phyloP scores from a whole-genome alignment of 495 filamentous ascomycete species.

The Penicillium canariense region DNA sequence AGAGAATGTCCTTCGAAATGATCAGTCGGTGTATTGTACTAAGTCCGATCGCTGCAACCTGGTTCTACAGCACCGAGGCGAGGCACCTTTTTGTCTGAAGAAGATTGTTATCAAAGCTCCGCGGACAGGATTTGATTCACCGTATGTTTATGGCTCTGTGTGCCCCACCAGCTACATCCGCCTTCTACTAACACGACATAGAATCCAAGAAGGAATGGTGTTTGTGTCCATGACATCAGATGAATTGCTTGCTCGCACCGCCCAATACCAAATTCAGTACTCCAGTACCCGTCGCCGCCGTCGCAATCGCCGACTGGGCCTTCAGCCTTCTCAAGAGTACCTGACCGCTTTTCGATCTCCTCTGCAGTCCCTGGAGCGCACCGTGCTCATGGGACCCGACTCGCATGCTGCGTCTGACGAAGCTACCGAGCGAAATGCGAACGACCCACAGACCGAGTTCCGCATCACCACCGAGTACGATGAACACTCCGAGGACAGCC shows the following conservation, averaged over 20 bases:
- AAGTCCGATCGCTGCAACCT: constrained; percentile 81
- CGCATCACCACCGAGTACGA: constrained; percentile 52
- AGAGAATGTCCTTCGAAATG: constrained; percentile 80
- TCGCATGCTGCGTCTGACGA: constrained; percentile 25
- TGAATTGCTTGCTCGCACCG: constrained; percentile 70
- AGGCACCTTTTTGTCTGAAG: constrained; percentile 73
- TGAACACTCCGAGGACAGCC: constrained; percentile 40
- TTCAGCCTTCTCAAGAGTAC: constrained; percentile 45
- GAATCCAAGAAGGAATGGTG: constrained; percentile 89
- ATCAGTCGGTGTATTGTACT: constrained; percentile 85
- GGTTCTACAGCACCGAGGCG: constrained; percentile 74
- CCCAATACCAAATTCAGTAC: constrained; percentile 74
- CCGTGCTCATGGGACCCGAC: constrained; percentile 24
- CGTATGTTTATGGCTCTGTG: constrained; percentile 58
- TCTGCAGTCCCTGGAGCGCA: constrained; percentile 32
- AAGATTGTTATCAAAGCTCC: constrained; percentile 89
- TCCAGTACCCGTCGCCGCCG: constrained; percentile 28
- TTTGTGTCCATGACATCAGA: constrained; percentile 83
- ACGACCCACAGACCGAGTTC: constrained; percentile 38
- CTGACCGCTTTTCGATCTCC: constrained; percentile 37
- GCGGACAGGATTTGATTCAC: constrained; percentile 72
- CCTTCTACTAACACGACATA: constrained; percentile 33
- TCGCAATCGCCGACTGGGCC: constrained; percentile 26
- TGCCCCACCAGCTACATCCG: constrained; percentile 4
- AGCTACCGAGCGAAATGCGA: constrained; percentile 7